Conservation (phyloP, 257 asterid species). For the Handroanthus guayacan region DNA sequence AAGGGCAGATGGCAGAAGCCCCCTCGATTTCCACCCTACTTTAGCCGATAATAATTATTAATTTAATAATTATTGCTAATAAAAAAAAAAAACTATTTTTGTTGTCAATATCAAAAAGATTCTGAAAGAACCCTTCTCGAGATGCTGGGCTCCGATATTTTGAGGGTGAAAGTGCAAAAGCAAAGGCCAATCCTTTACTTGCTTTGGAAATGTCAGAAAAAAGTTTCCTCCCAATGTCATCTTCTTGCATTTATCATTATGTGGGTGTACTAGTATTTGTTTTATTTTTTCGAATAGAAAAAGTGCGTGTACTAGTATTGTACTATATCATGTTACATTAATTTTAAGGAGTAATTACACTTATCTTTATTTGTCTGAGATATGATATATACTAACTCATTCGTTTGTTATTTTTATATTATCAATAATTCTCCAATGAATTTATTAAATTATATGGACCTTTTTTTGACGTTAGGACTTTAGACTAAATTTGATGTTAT, state of each 20-base stretch:
- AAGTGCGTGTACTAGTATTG: not conserved
- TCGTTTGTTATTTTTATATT: too few species aligned
- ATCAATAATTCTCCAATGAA: too few species aligned
- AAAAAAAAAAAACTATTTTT: not conserved
- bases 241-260: not conserved
- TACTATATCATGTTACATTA: not conserved
- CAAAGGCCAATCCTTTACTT: slow-evolving; percentile 27
- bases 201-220: slow-evolving; percentile 31
- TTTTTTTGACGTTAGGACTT: too few species aligned
- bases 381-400: too few species aligned
- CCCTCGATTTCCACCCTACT: not conserved
- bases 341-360: too few species aligned
- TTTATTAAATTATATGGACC: too few species aligned
- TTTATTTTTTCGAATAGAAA: too few species aligned
- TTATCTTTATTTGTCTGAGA: too few species aligned
- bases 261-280: not conserved
- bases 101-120: slow-evolving; percentile 33
- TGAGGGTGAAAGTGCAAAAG: slow-evolving; percentile 12
- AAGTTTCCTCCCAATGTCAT: not conserved
- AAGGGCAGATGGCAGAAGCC: not conserved
- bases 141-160: slow-evolving; percentile 25
- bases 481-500: too few species aligned
- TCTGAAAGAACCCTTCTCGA: not conserved
- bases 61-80: not conserved
- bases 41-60: slow-evolving; percentile 32